Evolutionary conservation across 2,329 filamentous ascomycete genomes (phyloP), one percentile per base, ranked within the genome.

Genomic region (Ophiosphaerella herpotricha): DNA sequence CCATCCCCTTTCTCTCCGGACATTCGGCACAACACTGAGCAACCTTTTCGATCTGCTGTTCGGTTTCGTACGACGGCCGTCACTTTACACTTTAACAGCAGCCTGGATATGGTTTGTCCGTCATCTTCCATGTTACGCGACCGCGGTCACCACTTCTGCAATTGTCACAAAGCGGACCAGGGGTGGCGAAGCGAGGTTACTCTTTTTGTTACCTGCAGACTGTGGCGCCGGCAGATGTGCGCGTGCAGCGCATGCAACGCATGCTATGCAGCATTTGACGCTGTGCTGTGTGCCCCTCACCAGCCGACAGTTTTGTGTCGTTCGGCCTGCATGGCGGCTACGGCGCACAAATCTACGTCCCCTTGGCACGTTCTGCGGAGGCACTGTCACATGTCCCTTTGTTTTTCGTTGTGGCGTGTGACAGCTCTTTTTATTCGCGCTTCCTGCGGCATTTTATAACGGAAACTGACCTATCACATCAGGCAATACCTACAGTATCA

Each of bases 401-500:
- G 7, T 29, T 29, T 29, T 26, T 23, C 11, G n/a, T 23, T 29
- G 31, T 47, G 45, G 45, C 45, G 37, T 33, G 45, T 42, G 37
- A 41, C 23, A 14, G 16, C 11, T 11, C 5, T 11, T 31, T 14
- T 32, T 11, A 47, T 47, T 47, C 37, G 44, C 29, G 42, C 31
- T 37, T 12, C 21, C n/a, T 34, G 39, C 29, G 29, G 12, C 33
- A 24, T 42, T 21, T 14, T 21, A 9, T 23, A 41, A 29, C 23
- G n/a, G n/a, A 36, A 36, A 32, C 45, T 47, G 45, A 47, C 45
- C 45, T 41, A 42, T 47, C 38, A 36, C 31, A 43, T 16, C 39
- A 97, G 93, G 93, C 43, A 97, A 97, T 69, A 89, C 91, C 63
- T 99, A 99, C 75, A 89, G 88, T 67, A 96, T 99, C 64, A 81